These are phyloP conservation scores for Aeschynomene evenia DNA, from an alignment of 306 rosid genomes.

Conservation along the genomic window DNA sequence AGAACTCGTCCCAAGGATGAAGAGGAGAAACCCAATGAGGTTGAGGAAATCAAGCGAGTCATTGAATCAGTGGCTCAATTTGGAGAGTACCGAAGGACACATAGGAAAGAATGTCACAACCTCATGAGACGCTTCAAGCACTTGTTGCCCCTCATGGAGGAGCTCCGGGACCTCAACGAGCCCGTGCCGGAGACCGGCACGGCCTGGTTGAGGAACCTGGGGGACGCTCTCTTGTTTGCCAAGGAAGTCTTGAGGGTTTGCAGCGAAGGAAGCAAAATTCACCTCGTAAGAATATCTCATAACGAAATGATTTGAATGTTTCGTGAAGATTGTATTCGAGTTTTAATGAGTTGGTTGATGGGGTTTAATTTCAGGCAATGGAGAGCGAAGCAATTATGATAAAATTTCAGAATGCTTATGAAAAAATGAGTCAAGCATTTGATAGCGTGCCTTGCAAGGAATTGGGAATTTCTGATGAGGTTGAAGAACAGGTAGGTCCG, in stretches of 20 bases:
- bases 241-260: constrained; percentile 62
- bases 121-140: constrained; percentile 73
- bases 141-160: constrained; percentile 67
- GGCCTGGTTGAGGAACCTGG: constrained; percentile 49
- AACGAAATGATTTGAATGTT: background rate
- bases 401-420: constrained; percentile 57
- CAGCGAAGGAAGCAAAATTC: constrained; percentile 70
- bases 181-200: constrained; percentile 41
- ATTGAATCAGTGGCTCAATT: constrained; percentile 58
- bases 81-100: constrained; percentile 55
- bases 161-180: constrained; percentile 51
- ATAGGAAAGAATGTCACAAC: constrained; percentile 58
- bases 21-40: background rate
- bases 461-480: constrained; percentile 72
- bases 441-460: constrained; percentile 54
- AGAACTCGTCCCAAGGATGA: background rate
- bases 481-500: constrained; percentile 63
- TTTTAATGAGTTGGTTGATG: background rate
- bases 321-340: background rate
- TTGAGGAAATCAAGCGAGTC: constrained; percentile 47
- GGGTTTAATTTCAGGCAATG: constrained; percentile 55
- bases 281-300: constrained; percentile 46
- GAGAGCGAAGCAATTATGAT: constrained; percentile 73
- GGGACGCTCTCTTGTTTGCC: constrained; percentile 52
- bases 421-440: constrained; percentile 57